These are phyloP conservation scores for Fagopyrum tataricum DNA, from an alignment of 148 eudicot genomes.

Conservation along the genomic window DNA sequence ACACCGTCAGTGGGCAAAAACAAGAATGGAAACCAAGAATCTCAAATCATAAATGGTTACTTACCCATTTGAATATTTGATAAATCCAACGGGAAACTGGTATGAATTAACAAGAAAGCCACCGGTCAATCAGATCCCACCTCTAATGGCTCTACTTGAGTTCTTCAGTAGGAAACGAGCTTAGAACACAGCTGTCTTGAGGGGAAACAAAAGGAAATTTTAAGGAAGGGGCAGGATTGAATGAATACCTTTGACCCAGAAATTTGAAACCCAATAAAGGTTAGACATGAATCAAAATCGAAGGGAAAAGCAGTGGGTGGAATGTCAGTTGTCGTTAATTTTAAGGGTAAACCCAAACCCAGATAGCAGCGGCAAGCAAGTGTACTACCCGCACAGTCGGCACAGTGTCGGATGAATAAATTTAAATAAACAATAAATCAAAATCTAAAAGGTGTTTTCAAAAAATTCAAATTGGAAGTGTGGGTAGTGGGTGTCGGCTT, in stretches of 20 bases:
- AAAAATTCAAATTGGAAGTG: slow-evolving; percentile 6
- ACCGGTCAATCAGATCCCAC: slow-evolving; percentile 1
- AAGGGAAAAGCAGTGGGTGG: neutral
- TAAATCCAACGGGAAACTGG: neutral
- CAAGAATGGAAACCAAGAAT: neutral
- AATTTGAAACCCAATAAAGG: neutral
- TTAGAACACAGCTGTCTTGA: neutral
- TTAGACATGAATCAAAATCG: neutral
- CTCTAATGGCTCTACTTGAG: neutral
- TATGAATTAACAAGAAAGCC: neutral
- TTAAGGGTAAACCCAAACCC: neutral
- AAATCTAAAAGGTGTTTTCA: neutral
- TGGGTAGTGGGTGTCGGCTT: neutral
- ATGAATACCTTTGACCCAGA: neutral
- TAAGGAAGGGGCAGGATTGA: neutral
- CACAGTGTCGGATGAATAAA: neutral
- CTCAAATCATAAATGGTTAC: neutral
- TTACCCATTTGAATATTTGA: neutral
- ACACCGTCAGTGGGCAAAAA: neutral
- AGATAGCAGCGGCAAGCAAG: neutral
- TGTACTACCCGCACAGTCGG: neutral
- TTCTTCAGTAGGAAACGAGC: neutral
- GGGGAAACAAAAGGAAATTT: neutral
- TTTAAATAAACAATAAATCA: neutral
- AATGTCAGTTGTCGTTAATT: slow-evolving; percentile 1